A percentile compares a stretch with the other conserved stretches of the same genome.
These are phyloP conservation scores for Daldinia decipiens DNA, from an alignment of 495 filamentous ascomycete genomes.

Conservation along the genomic window DNA sequence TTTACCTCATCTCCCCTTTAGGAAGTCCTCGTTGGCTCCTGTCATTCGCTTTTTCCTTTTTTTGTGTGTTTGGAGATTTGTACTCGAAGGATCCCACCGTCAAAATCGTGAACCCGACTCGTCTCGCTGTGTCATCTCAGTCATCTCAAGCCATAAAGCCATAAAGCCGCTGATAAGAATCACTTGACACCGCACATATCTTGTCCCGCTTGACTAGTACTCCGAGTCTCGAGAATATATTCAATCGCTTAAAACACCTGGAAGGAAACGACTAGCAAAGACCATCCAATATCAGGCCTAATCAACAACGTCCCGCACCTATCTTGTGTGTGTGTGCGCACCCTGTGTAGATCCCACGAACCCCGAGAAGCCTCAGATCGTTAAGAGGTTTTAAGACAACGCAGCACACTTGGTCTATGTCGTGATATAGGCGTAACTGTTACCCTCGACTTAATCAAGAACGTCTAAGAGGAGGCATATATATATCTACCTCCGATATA, in stretches of 20 bases:
- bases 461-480: conserved; percentile 32
- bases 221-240: conserved; percentile 47
- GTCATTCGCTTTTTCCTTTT: conserved; percentile 68
- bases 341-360: conserved; percentile 24
- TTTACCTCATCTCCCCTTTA: conserved; percentile 56
- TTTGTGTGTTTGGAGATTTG: conserved; percentile 56
- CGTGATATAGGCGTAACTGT: conserved; percentile 37
- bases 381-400: conserved; percentile 16
- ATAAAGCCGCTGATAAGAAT: conserved; percentile 25
- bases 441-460: conserved; percentile 32
- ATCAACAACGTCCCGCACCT: conserved; percentile 24
- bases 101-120: conserved; percentile 41
- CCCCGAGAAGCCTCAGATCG: conserved; percentile 22
- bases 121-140: conserved; percentile 38
- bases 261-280: conserved; percentile 45
- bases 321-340: conserved; percentile 5
- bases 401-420: conserved; percentile 34
- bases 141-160: conserved; percentile 4
- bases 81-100: conserved; percentile 43
- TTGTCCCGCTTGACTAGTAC: conserved; percentile 41
- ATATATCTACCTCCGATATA: conserved; percentile 30
- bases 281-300: conserved; percentile 18
- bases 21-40: conserved; percentile 73
- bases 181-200: conserved; percentile 41
- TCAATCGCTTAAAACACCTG: conserved; percentile 53